Percentiles rank a stretch among this genome's conserved stretches.
phyloP scores from a whole-genome alignment of 805 yeast species.

The Blastobotrys parvus region DNA sequence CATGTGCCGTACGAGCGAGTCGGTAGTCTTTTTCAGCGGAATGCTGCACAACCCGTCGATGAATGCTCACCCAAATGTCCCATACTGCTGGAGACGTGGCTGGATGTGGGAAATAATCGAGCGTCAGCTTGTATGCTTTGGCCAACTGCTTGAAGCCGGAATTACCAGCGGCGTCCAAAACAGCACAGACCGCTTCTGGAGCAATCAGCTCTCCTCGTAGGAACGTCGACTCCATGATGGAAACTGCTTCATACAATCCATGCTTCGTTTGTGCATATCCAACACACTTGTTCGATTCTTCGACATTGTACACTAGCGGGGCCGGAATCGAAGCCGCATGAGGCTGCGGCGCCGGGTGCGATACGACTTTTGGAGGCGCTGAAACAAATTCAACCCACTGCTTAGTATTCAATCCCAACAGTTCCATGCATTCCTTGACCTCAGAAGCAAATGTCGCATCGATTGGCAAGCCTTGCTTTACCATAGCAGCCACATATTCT shows the following conservation, averaged over 20 bases:
- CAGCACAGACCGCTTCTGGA: slow-evolving; percentile 15
- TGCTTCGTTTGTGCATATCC: slow-evolving; percentile 12
- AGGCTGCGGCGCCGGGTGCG: not conserved
- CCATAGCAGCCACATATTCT: slow-evolving; percentile 11
- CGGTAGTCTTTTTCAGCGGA: slow-evolving; percentile 19
- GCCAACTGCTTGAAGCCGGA: slow-evolving; percentile 3
- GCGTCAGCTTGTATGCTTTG: slow-evolving; percentile 9
- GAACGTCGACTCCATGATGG: slow-evolving; percentile 12
- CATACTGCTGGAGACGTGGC: slow-evolving; percentile 13
- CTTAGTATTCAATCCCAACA: slow-evolving; percentile 3
- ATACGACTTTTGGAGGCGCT: not conserved
- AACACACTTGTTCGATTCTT: slow-evolving; percentile 13
- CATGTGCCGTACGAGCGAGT: slow-evolving; percentile 22
- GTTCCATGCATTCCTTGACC: slow-evolving; percentile 5
- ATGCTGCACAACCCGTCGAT: slow-evolving; percentile 21
- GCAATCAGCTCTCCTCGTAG: slow-evolving; percentile 7
- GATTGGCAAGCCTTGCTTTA: slow-evolving; percentile 1
- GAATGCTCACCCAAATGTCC: slow-evolving; percentile 23
- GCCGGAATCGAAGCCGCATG: slow-evolving; percentile 5
- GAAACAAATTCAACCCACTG: not conserved
- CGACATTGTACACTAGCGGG: slow-evolving; percentile 4
- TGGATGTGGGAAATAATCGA: slow-evolving; percentile 16
- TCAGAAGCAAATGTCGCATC: not conserved
- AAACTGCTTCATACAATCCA: slow-evolving; percentile 11
- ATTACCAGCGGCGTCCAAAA: slow-evolving; percentile 14